Evolutionary conservation across 1,284 basidiomycete species (phyloP).

Genomic region (Rhodotorula sp.): DNA sequence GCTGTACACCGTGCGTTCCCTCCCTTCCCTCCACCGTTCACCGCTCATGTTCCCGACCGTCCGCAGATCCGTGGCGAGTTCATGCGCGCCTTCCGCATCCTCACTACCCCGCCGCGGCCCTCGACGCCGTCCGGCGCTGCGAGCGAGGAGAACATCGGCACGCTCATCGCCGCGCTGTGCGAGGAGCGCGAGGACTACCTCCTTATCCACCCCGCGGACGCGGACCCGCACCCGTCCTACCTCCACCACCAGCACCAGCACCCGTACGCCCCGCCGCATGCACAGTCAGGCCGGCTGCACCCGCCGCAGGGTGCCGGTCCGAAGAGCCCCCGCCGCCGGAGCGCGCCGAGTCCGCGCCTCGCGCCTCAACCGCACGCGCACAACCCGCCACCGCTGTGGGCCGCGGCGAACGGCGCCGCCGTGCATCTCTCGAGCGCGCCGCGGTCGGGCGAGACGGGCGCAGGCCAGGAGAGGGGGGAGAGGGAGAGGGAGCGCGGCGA

Average conservation of each 20-base stretch:
- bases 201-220: constrained; percentile 46
- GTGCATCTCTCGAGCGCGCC: neutral
- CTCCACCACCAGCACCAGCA: neutral
- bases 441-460: neutral
- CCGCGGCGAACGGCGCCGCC: neutral
- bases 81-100: constrained; percentile 81
- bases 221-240: neutral
- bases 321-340: constrained; percentile 1
- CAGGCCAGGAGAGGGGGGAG: neutral
- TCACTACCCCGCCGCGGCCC: constrained; percentile 41
- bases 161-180: constrained; percentile 46
- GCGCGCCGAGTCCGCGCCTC: neutral
- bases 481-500: neutral
- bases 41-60: neutral
- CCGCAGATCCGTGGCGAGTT: constrained; percentile 94
- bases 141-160: constrained; percentile 39
- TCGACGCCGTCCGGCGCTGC: neutral
- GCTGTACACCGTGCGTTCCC: constrained; percentile 73
- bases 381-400: constrained; percentile 7
- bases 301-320: neutral
- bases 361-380: neutral
- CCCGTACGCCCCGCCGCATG: neutral
- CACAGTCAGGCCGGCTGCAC: neutral
- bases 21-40: too few species aligned
- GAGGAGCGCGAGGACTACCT: constrained; percentile 49